phyloP scores from a whole-genome alignment of 257 asterid species.

The Gentiana macrophylla region DNA sequence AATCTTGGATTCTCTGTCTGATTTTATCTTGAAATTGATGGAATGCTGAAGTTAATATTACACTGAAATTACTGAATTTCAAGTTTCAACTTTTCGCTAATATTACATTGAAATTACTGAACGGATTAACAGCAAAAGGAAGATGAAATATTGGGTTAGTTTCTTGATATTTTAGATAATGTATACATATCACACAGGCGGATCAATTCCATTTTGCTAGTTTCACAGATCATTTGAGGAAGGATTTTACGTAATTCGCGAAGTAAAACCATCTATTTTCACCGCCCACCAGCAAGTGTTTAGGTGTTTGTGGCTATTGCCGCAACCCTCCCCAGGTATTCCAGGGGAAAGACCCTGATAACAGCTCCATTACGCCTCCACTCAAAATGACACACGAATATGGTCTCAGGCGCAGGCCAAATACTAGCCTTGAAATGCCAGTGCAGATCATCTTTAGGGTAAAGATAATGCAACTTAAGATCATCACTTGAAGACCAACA shows the following conservation, averaged over 20 bases:
- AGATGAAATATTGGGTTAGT: no score
- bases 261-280: constrained; percentile 1
- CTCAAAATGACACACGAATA: not conserved
- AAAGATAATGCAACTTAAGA: not conserved
- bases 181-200: no score
- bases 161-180: no score
- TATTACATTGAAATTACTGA: no score
- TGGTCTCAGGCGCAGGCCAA: not conserved
- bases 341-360: not conserved
- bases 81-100: no score
- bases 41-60: no score
- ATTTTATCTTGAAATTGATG: no score
- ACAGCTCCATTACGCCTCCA: not conserved
- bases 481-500: not conserved
- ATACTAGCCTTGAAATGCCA: not conserved
- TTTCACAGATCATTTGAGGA: not conserved
- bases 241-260: not conserved
- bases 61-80: no score
- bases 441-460: not conserved
- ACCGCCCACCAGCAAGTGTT: not conserved
- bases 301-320: not conserved
- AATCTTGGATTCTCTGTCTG: no score
- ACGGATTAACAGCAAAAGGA: no score
- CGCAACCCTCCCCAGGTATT: not conserved
- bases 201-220: no score